A percentile compares a stretch with the other conserved stretches of the same genome.
Conservation (phyloP, 768 basidiomycete genomes). For the Auriculariales sp. region DNA sequence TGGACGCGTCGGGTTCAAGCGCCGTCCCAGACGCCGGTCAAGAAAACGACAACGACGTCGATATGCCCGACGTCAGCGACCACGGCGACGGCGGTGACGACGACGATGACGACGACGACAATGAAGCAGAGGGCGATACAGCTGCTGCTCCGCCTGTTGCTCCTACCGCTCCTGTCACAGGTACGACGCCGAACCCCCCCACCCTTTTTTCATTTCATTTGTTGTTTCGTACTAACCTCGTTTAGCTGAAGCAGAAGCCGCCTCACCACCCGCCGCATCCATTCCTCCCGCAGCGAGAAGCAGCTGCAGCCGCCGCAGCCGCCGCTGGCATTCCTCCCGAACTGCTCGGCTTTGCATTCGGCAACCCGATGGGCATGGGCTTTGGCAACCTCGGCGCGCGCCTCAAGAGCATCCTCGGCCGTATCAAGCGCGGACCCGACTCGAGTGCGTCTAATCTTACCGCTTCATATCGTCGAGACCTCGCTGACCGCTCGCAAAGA, state of each 20-base stretch:
- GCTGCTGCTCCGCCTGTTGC: slow-evolving; percentile 14
- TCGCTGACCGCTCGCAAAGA: slow-evolving; percentile 71
- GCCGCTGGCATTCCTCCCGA: slow-evolving; percentile 48
- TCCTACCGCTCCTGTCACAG: too few species aligned
- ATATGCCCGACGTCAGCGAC: slow-evolving; percentile 56
- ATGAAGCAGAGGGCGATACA: slow-evolving; percentile 21
- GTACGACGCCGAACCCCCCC: too few species aligned
- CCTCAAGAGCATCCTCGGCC: slow-evolving; percentile 79
- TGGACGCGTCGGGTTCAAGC: slow-evolving; percentile 29
- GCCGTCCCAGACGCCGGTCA: slow-evolving; percentile 36
- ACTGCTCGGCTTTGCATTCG: slow-evolving; percentile 18
- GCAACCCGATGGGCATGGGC: slow-evolving; percentile 77
- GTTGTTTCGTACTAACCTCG: not conserved
- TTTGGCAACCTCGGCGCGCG: slow-evolving; percentile 81
- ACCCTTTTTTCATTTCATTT: not conserved
- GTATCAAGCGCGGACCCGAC: too few species aligned
- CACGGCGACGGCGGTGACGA: slow-evolving; percentile 34
- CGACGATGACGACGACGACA: slow-evolving; percentile 32
- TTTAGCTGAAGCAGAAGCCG: slow-evolving; percentile 14
- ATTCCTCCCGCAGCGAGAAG: slow-evolving; percentile 32
- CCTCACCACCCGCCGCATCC: slow-evolving; percentile 23
- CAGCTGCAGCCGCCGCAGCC: slow-evolving; percentile 28
- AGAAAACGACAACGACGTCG: slow-evolving; percentile 54
- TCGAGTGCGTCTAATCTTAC: too few species aligned
- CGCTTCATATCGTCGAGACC: too few species aligned